Conservation (phyloP, 148 eudicot species). For the Pouteria glomerata region DNA sequence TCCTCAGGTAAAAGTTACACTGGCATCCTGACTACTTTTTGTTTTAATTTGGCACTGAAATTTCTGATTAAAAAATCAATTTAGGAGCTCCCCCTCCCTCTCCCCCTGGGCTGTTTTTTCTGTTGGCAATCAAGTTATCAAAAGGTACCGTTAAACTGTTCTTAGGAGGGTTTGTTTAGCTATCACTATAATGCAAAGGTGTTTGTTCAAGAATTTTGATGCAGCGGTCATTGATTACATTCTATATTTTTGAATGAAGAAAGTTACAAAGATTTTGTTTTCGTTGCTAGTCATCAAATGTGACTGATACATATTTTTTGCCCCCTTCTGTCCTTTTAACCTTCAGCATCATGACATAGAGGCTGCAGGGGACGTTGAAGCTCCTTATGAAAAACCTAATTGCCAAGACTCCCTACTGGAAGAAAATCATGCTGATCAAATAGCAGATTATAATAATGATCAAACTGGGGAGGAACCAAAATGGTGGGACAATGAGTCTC, state of each 20-base stretch:
- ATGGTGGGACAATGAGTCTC: constrained; percentile 73
- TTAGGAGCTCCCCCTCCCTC: constrained; percentile 41
- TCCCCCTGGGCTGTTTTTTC: background rate
- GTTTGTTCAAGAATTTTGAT: background rate
- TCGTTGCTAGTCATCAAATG: background rate
- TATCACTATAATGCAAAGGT: no score
- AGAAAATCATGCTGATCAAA: constrained; percentile 29
- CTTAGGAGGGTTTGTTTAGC: no score
- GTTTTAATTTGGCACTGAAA: background rate
- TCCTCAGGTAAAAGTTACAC: constrained; percentile 33
- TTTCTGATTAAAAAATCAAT: background rate
- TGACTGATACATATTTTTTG: background rate
- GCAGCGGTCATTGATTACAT: background rate
- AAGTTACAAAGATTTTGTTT: no score
- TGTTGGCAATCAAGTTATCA: background rate
- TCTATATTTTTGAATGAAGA: background rate
- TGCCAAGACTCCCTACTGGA: constrained; percentile 19
- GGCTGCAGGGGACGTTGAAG: constrained; percentile 25
- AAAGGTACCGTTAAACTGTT: background rate
- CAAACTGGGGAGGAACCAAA: constrained; percentile 40
- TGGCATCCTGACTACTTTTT: background rate
- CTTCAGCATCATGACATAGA: constrained; percentile 31
- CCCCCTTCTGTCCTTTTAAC: background rate
- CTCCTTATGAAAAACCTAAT: constrained; percentile 16
- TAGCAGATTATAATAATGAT: constrained; percentile 24